Conservation (phyloP, 2,329 filamentous ascomycete species). For the Ceratocystis smalleyi region DNA sequence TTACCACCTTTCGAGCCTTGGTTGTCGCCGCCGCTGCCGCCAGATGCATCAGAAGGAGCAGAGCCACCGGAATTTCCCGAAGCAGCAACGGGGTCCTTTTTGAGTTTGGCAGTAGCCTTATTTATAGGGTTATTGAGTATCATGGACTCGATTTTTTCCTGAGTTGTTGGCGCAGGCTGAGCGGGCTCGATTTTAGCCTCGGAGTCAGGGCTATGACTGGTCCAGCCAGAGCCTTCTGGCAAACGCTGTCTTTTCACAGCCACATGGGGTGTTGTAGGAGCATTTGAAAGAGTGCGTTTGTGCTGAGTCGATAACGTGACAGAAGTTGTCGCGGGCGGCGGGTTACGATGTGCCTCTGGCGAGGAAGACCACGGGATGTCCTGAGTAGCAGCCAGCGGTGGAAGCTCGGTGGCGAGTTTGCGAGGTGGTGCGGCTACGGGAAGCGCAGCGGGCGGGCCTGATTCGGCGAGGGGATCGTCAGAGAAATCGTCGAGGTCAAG, state of each 20-base stretch:
- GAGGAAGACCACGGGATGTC: slow-evolving; percentile 3
- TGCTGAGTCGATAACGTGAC: background rate
- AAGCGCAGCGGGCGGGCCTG: slow-evolving; percentile 6
- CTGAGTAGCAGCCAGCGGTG: slow-evolving; percentile 1
- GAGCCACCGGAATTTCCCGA: background rate
- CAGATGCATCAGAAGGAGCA: background rate
- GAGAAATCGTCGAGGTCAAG: slow-evolving; percentile 14
- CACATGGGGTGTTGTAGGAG: background rate
- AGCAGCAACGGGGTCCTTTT: background rate
- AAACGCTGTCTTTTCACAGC: slow-evolving; percentile 13
- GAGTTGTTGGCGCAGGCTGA: slow-evolving; percentile 21
- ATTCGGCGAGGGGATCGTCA: slow-evolving; percentile 14
- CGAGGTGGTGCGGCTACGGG: slow-evolving; percentile 5
- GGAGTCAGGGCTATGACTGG: background rate
- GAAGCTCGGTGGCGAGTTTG: slow-evolving; percentile 5
- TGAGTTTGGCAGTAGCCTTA: background rate
- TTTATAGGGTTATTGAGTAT: background rate
- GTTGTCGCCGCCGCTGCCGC: background rate
- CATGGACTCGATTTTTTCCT: slow-evolving; percentile 8
- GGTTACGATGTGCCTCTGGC: background rate
- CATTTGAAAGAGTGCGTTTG: slow-evolving; percentile 3
- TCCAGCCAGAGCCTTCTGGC: slow-evolving; percentile 2
- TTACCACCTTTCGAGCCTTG: background rate
- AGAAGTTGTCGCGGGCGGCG: background rate
- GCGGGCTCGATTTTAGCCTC: slow-evolving; percentile 21